These are phyloP conservation scores for Cryptosporidium muris DNA, from an alignment of 169 alveolate genomes.

Conservation along the genomic window DNA sequence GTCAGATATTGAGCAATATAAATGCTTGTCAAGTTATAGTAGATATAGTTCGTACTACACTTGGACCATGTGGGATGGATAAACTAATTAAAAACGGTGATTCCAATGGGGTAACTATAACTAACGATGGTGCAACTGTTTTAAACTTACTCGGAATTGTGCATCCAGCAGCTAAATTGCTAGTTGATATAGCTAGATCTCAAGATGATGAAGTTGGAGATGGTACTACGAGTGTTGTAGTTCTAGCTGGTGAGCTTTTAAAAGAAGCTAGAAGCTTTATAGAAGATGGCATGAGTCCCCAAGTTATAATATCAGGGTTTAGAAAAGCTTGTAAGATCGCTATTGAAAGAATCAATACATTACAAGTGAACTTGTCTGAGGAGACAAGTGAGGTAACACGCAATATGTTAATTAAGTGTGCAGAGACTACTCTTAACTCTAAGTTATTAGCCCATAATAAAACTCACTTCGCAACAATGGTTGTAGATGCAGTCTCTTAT, in stretches of 20 bases:
- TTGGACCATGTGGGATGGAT: constrained; percentile 99
- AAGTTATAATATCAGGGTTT: constrained; percentile 92
- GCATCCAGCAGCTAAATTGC: constrained; percentile 97
- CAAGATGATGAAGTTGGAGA: constrained; percentile 96
- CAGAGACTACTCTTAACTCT: constrained; percentile 96
- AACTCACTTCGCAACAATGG: constrained; percentile 92
- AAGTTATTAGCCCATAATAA: constrained; percentile 93
- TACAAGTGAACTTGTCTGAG: constrained; percentile 78
- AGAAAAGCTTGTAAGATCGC: constrained; percentile 90
- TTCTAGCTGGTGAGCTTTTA: constrained; percentile 95
- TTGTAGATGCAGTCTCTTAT: constrained; percentile 94
- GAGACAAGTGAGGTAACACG: constrained; percentile 83
- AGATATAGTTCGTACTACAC: constrained; percentile 92
- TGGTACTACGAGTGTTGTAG: constrained; percentile 95
- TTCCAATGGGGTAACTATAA: constrained; percentile 88
- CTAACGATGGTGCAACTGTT: constrained; percentile 99
- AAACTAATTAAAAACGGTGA: constrained; percentile 91
- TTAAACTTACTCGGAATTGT: constrained; percentile 90
- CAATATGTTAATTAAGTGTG: constrained; percentile 91
- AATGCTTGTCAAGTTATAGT: constrained; percentile 94
- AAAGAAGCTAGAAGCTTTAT: constrained; percentile 93
- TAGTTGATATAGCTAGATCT: constrained; percentile 96
- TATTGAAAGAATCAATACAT: constrained; percentile 76
- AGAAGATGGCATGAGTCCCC: constrained; percentile 96
- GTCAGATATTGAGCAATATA: constrained; percentile 94